These are phyloP conservation scores for Boletus coccyginus DNA, from an alignment of 768 basidiomycete species.

Conservation along the genomic window DNA sequence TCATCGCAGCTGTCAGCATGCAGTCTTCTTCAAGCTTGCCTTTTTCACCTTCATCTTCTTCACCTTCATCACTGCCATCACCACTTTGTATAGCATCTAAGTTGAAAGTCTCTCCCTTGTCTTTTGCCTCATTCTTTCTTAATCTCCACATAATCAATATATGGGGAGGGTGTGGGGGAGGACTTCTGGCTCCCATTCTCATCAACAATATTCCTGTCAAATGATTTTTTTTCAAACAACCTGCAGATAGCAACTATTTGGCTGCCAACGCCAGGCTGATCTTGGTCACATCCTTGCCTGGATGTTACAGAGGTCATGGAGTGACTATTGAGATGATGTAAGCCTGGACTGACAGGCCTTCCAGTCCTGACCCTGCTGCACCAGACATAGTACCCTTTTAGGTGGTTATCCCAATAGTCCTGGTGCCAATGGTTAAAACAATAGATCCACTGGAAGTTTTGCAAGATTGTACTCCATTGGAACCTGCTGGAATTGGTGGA, in stretches of 20 bases:
- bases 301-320: conserved; percentile 23
- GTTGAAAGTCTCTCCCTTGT: no score
- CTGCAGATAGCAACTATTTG: conserved; percentile 20
- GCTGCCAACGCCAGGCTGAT: conserved; percentile 18
- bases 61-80: no score
- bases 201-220: conserved; percentile 12
- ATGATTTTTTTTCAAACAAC: conserved; percentile 21
- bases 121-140: conserved; percentile 32
- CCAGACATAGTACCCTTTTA: no score
- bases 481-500: conserved; percentile 29
- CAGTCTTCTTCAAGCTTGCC: no score
- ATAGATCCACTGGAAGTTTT: conserved; percentile 30
- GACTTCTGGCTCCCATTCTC: conserved; percentile 15
- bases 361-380: no score
- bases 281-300: conserved; percentile 20
- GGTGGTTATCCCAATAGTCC: no score
- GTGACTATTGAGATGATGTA: conserved; percentile 26
- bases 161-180: conserved; percentile 15
- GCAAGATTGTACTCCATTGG: conserved; percentile 24
- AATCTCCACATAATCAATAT: conserved; percentile 11
- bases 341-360: conserved; percentile 3
- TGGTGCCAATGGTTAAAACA: conserved; percentile 28
- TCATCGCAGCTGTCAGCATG: no score
- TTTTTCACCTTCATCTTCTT: no score
- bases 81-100: no score